Evolutionary conservation across 805 yeast species (phyloP), one percentile per base, ranked within the genome.

Genomic region (Ogataea wickerhamii): DNA sequence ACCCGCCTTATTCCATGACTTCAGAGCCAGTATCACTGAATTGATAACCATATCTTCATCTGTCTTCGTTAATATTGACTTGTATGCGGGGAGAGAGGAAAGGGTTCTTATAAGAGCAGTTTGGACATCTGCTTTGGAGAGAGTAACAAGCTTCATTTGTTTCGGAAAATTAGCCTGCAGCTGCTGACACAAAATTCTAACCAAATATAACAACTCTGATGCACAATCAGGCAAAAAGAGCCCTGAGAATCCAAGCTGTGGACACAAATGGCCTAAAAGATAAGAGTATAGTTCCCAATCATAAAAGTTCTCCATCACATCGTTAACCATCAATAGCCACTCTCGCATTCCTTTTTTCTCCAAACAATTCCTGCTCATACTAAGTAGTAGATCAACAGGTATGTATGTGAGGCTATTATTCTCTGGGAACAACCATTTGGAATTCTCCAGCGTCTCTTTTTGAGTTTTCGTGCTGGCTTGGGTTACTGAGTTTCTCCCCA

Each of bases 1-100:
- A 0, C 87, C 85, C 0, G 94, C 78, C 43, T 76, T 76, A 43
- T 87, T 87, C 86, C 89, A 82, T 1, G 87, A 78, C 16, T 78
- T 73, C 37, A 85, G 60, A 0, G 86, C 85, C 32, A 70, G 61
- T 10, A 81, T 64, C 19, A 82, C 66, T 0, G 87, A 69, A 38
- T 71, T 71, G 13, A 85, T 70, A 18, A 86, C 66, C 40, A 70
- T 75, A 52, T 83, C 89, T 43, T 80, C 78, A 34, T 80, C 86
- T 14, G 58, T 61, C 43, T 74, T 77, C 6, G 75, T 55, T 44
- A 80, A 74, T 18, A 66, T 56, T 14, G 64, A 65, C 41, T 76
- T 80, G 47, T 80, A 82, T 1, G 85, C 83, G 6, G 80, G 56
- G 28, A 83, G 60, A 0, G 83, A 70, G 0, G 88, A 78, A 38